These are phyloP conservation scores for Cymbidium sinense DNA, from an alignment of 106 monocot species.

Conservation along the genomic window DNA sequence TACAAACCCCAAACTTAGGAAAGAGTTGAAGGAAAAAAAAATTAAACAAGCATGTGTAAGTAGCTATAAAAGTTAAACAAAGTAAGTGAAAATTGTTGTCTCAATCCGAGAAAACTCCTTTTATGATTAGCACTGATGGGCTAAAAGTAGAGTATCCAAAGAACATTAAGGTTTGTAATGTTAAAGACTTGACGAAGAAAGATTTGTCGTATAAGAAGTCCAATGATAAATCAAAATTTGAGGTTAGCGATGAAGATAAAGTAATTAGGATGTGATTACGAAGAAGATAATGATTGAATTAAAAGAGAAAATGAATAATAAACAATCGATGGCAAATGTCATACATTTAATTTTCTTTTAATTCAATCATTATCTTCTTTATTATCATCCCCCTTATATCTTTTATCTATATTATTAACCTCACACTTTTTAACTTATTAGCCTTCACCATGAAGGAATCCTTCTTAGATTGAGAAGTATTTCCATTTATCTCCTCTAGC, in stretches of 20 bases:
- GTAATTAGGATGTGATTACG: not conserved
- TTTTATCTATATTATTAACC: too few species aligned
- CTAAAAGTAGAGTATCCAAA: slow-evolving; percentile 69
- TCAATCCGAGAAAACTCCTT: slow-evolving; percentile 75
- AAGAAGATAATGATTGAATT: not conserved
- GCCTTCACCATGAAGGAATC: too few species aligned
- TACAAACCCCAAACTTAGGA: slow-evolving; percentile 39
- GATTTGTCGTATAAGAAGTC: not conserved
- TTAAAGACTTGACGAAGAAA: not conserved
- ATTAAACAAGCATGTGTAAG: slow-evolving; percentile 70
- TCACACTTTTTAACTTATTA: too few species aligned
- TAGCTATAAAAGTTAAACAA: slow-evolving; percentile 65
- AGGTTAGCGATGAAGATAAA: slow-evolving; percentile 3
- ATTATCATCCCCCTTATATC: too few species aligned
- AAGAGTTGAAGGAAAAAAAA: slow-evolving; percentile 68
- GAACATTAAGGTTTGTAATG: slow-evolving; percentile 55
- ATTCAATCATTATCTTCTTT: too few species aligned
- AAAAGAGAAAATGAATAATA: not conserved
- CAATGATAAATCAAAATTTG: not conserved
- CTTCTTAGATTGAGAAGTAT: too few species aligned
- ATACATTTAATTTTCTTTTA: too few species aligned
- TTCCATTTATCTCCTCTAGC: too few species aligned
- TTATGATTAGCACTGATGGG: slow-evolving; percentile 59
- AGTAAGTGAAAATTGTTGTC: slow-evolving; percentile 55
- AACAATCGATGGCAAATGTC: not conserved